Percentiles rank a stretch among this genome's conserved stretches.
phyloP scores from a whole-genome alignment of 768 basidiomycete species.

The Tephrocybe sp. region DNA sequence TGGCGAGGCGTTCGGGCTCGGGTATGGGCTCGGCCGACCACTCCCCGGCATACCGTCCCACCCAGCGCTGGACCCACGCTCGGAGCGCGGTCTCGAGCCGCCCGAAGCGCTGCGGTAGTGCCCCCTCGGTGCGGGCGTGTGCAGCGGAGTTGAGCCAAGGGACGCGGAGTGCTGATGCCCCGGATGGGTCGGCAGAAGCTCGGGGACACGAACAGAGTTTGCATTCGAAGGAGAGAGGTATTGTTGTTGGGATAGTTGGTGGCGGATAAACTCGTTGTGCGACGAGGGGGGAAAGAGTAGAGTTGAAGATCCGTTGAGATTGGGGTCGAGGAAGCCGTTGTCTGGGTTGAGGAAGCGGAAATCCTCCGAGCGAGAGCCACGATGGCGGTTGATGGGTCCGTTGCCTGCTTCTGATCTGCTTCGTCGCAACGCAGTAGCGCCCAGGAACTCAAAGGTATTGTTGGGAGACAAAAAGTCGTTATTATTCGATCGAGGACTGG shows the following conservation, averaged over 20 bases:
- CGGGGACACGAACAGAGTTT: constrained; percentile 6
- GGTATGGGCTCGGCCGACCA: constrained; percentile 57
- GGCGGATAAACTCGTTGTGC: constrained; percentile 20
- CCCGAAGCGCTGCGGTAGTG: constrained; percentile 40
- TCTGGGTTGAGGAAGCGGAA: constrained; percentile 20
- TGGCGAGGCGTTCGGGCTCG: constrained; percentile 66
- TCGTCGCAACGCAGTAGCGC: constrained; percentile 21
- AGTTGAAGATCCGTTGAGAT: neutral
- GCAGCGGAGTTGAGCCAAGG: constrained; percentile 4
- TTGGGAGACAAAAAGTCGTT: constrained; percentile 27
- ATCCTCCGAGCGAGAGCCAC: constrained; percentile 45
- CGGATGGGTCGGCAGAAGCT: constrained; percentile 12
- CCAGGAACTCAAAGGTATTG: constrained; percentile 15
- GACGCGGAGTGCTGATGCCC: constrained; percentile 18
- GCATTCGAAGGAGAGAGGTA: constrained; percentile 15
- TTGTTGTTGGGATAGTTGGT: constrained; percentile 19
- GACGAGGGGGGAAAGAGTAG: constrained; percentile 18
- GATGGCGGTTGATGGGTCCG: constrained; percentile 18
- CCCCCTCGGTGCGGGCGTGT: constrained; percentile 17
- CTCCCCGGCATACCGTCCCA: constrained; percentile 26
- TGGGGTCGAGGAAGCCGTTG: neutral
- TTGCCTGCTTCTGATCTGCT: constrained; percentile 23
- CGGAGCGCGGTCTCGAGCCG: constrained; percentile 31
- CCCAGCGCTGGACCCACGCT: constrained; percentile 31
- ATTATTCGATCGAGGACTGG: constrained; percentile 3